These are phyloP conservation scores for Neckera pumila DNA, from an alignment of 225 moss, liverwort and hornwort species.

Conservation along the genomic window DNA sequence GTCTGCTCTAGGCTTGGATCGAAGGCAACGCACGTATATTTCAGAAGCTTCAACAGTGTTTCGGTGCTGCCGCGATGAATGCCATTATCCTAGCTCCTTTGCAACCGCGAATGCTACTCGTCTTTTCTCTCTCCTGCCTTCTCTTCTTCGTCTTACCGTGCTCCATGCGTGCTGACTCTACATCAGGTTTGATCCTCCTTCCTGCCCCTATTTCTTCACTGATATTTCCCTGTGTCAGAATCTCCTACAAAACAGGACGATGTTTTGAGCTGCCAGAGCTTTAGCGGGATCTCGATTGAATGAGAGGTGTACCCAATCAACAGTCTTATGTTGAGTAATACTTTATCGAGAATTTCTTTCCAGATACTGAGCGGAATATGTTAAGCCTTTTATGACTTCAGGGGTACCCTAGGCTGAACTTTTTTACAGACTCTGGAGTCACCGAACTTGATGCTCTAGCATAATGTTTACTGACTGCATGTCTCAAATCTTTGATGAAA, in stretches of 20 bases:
- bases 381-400: not conserved
- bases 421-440: not conserved
- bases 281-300: not conserved
- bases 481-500: not conserved
- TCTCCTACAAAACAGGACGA: not conserved
- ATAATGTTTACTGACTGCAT: too few species aligned
- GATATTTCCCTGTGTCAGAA: not conserved
- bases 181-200: constrained; percentile 11
- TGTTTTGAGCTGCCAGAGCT: not conserved
- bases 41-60: not conserved
- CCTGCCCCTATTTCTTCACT: not conserved
- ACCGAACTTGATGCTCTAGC: not conserved
- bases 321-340: not conserved
- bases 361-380: too few species aligned
- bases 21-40: not conserved
- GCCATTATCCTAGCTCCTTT: constrained; percentile 2
- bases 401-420: not conserved
- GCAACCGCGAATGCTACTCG: constrained; percentile 19
- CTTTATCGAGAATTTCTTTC: not conserved
- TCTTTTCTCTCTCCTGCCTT: constrained; percentile 11
- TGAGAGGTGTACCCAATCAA: not conserved
- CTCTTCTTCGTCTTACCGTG: constrained; percentile 12
- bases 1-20: not conserved
- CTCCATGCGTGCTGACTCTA: constrained; percentile 10
- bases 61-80: constrained; percentile 25